phyloP scores from a whole-genome alignment of 139 green algal species.

The Haematococcus sp. region DNA sequence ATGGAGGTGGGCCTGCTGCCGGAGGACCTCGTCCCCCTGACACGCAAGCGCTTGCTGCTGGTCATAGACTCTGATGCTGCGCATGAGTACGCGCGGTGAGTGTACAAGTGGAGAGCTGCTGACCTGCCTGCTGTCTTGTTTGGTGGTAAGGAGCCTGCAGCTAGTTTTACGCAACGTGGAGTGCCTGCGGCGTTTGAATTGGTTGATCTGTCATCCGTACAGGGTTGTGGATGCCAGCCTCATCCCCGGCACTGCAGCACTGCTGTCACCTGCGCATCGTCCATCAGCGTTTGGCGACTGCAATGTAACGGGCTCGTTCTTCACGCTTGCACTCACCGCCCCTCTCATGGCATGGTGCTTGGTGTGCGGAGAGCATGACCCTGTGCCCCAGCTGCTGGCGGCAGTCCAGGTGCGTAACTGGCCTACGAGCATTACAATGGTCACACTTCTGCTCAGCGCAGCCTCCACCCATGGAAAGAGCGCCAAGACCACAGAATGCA shows the following conservation, averaged over 20 bases:
- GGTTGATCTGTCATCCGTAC: not conserved
- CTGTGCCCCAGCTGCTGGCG: conserved; percentile 22
- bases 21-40: conserved; percentile 56
- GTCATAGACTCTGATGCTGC: conserved; percentile 54
- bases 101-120: not conserved
- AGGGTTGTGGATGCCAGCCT: not conserved
- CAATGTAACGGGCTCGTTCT: conserved; percentile 26
- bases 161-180: too few species aligned
- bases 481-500: not conserved
- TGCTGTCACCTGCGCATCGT: conserved; percentile 23
- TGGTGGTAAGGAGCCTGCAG: too few species aligned
- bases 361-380: conserved; percentile 26
- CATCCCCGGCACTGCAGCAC: not conserved
- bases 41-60: conserved; percentile 54
- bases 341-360: conserved; percentile 41
- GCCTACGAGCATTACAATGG: too few species aligned
- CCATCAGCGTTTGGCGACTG: conserved; percentile 17
- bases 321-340: conserved; percentile 41
- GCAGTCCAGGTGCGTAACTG: conserved; percentile 26
- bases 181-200: too few species aligned
- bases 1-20: conserved; percentile 28
- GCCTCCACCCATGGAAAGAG: too few species aligned
- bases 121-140: too few species aligned
- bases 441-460: too few species aligned
- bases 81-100: conserved; percentile 1